Base-by-base conservation (phyloP, 2,329 filamentous ascomycete genomes). In the Nannizzia gypsea region DNA sequence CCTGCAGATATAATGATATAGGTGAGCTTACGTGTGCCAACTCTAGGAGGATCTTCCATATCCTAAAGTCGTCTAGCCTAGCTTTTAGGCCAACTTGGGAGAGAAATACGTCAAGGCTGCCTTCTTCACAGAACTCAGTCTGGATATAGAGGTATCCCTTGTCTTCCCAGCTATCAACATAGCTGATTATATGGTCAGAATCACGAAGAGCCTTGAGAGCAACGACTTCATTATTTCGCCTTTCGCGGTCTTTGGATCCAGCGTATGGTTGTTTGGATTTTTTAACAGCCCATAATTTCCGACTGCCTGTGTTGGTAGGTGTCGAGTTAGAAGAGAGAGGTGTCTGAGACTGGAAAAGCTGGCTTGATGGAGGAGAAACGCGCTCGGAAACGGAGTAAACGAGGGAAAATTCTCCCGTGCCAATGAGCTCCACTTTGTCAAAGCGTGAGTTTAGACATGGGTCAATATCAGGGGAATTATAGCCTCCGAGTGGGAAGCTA, bases 21-120 rank as follows among this genome's bases (percentile, higher is more conserved):
- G 26, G 42, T 54, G 40, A 52, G 78, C 87, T 75, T 82, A 93
- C 90, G 78, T 87, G 77, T 67, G 86, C 82, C 61, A 96, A 75
- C 72, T 99, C 93, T 46, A 96, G 82, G 67, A 97, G 77, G 61
- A 97, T 92, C 77, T 99, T 99, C 90, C 93, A 99, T 72, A 97
- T 96, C 63, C 93, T 84, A 75, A 99, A 99, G 72, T 97, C 93
- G 73, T 99, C 93, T 65, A 99, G 76, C 66, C 92, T 83, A 54
- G 90, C 91, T 70, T 88, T 90, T 63, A 86, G 81, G 24, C 93
- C 93, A 62, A 90, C 84, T 61, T 87, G 83, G n/a, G 83, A 81
- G 31, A 99, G 80, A 70, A 97, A 99, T 15, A 84, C 81, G 70
- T 95, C 88, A 48, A 99, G 77, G 62, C 89, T 95, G 15, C 93